Percentiles rank a stretch among this genome's conserved stretches.
Conservation (phyloP, 192 early-diverging fungal species). For the Mortierella hygrophila region DNA sequence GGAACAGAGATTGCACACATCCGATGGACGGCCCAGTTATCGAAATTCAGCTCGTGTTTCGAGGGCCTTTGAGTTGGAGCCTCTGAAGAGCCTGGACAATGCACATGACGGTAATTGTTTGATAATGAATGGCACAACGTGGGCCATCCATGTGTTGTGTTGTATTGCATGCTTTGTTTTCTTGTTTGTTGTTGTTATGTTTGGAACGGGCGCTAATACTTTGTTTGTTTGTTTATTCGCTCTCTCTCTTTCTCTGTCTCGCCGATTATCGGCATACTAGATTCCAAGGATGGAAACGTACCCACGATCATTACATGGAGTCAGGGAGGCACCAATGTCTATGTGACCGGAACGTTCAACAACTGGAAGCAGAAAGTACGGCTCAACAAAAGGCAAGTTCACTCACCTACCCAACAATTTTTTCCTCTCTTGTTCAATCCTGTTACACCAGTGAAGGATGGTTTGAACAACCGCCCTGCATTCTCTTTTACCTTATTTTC, state of each 20-base stretch:
- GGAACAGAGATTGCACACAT: conserved; percentile 28
- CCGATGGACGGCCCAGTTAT: conserved; percentile 48
- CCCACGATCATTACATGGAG: conserved; percentile 94
- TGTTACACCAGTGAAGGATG: neutral
- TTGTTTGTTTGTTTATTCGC: neutral
- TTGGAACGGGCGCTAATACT: neutral
- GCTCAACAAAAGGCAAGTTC: conserved; percentile 68
- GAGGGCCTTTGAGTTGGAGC: conserved; percentile 47
- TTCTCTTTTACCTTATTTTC: neutral
- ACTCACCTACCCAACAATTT: conserved; percentile 1
- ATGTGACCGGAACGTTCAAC: conserved; percentile 97
- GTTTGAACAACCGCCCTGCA: too few species aligned
- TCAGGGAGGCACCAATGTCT: conserved; percentile 86
- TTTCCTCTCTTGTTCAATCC: neutral
- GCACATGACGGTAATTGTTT: conserved; percentile 20
- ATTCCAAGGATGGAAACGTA: conserved; percentile 60
- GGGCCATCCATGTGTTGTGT: neutral
- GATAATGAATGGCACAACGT: neutral
- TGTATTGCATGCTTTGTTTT: neutral
- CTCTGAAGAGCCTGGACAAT: conserved; percentile 39
- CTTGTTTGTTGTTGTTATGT: conserved; percentile 1
- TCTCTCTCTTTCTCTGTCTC: neutral
- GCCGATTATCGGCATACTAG: conserved; percentile 6
- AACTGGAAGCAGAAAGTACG: conserved; percentile 96
- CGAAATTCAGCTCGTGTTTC: conserved; percentile 52